Conservation (phyloP, 2,329 filamentous ascomycete genomes). For the Biscogniauxia marginata region DNA sequence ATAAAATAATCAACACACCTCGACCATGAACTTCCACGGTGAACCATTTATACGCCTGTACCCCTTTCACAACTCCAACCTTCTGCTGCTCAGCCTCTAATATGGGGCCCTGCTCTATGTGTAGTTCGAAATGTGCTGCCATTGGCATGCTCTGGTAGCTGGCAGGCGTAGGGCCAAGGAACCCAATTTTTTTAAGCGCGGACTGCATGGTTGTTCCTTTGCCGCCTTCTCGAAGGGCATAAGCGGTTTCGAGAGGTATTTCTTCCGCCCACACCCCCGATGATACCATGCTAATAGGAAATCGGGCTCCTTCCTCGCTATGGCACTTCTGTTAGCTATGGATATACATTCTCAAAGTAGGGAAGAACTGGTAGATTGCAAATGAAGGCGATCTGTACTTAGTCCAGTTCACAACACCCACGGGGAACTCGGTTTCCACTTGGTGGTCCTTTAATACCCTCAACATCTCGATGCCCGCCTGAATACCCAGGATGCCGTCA, state of each 20-base stretch:
- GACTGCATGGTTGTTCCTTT: slow-evolving; percentile 62
- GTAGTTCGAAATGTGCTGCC: slow-evolving; percentile 77
- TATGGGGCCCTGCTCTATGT: slow-evolving; percentile 81
- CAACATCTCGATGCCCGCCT: slow-evolving; percentile 71
- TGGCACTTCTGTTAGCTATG: too few species aligned
- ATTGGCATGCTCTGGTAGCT: slow-evolving; percentile 61
- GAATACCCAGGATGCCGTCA: slow-evolving; percentile 74
- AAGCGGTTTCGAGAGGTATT: slow-evolving; percentile 60
- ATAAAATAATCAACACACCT: slow-evolving; percentile 20
- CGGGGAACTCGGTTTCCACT: slow-evolving; percentile 66
- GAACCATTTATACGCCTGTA: slow-evolving; percentile 75
- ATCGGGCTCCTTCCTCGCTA: slow-evolving; percentile 75
- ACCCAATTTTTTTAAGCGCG: slow-evolving; percentile 71
- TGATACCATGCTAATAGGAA: slow-evolving; percentile 71
- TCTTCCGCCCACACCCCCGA: slow-evolving; percentile 76
- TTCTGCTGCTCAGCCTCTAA: slow-evolving; percentile 63
- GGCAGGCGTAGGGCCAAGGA: slow-evolving; percentile 58
- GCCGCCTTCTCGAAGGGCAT: slow-evolving; percentile 60
- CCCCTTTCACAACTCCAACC: slow-evolving; percentile 69
- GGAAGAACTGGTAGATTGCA: background rate
- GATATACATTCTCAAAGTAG: background rate
- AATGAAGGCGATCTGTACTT: slow-evolving; percentile 47
- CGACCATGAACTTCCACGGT: slow-evolving; percentile 63
- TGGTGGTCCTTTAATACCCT: slow-evolving; percentile 65
- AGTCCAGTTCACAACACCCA: slow-evolving; percentile 78